Conservation (phyloP, 768 basidiomycete genomes). For the Tephrocybe sp. region DNA sequence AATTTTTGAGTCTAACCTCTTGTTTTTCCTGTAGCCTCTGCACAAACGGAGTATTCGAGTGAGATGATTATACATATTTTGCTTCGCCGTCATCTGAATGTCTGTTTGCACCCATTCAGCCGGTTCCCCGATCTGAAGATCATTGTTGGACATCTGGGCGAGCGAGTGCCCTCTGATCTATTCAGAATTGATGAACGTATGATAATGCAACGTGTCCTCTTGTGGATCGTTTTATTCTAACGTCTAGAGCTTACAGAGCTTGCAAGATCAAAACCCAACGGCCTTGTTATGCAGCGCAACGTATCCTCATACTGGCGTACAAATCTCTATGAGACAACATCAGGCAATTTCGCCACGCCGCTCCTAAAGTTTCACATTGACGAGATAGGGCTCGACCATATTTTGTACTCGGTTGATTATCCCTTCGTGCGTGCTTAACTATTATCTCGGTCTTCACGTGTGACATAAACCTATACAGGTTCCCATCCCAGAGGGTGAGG, state of each 20-base stretch:
- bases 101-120: conserved; percentile 18
- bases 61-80: neutral
- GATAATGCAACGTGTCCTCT: conserved; percentile 6
- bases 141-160: conserved; percentile 44
- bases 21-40: conserved; percentile 23
- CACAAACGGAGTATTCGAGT: conserved; percentile 42
- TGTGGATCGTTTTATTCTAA: neutral
- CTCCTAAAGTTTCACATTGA: conserved; percentile 38
- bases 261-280: conserved; percentile 22
- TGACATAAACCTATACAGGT: conserved; percentile 14
- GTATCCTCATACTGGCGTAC: conserved; percentile 37
- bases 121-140: conserved; percentile 41
- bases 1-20: neutral
- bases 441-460: neutral
- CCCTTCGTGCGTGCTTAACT: conserved; percentile 27
- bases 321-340: conserved; percentile 40
- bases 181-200: conserved; percentile 38
- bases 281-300: conserved; percentile 39
- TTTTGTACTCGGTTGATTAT: conserved; percentile 42
- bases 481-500: conserved; percentile 17
- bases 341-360: conserved; percentile 40
- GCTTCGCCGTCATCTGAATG: neutral
- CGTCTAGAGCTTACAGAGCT: conserved; percentile 27
- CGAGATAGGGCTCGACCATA: conserved; percentile 40
- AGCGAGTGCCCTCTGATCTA: conserved; percentile 42